phyloP scores from a whole-genome alignment of 192 early-diverging fungal genomes.

The Fimicolochytrium jonesii region DNA sequence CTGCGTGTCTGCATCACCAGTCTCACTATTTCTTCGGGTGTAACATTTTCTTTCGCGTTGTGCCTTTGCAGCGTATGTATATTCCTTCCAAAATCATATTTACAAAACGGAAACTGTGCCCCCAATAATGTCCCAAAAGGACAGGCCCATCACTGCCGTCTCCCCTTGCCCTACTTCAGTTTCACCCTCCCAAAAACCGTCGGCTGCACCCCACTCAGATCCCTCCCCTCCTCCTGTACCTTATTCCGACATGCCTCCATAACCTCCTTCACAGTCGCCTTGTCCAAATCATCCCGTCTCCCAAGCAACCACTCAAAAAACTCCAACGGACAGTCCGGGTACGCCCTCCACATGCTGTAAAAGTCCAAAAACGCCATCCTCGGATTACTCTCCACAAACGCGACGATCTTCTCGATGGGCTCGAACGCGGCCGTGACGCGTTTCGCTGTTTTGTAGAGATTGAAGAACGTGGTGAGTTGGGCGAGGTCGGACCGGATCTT shows the following conservation, averaged over 20 bases:
- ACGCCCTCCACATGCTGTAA: slow-evolving; percentile 82
- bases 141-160: too few species aligned
- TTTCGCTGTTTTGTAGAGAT: slow-evolving; percentile 60
- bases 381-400: slow-evolving; percentile 75
- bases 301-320: slow-evolving; percentile 88
- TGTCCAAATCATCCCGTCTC: slow-evolving; percentile 90
- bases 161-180: slow-evolving; percentile 22
- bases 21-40: too few species aligned
- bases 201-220: slow-evolving; percentile 3
- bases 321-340: slow-evolving; percentile 84
- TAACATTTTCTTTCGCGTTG: too few species aligned
- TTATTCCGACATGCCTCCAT: slow-evolving; percentile 77
- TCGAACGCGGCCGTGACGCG: slow-evolving; percentile 79
- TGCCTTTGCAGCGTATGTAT: too few species aligned
- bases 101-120: too few species aligned
- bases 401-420: slow-evolving; percentile 75
- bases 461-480: slow-evolving; percentile 72
- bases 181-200: slow-evolving; percentile 33
- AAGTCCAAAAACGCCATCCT: slow-evolving; percentile 87
- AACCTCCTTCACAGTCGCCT: slow-evolving; percentile 75
- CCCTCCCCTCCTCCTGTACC: slow-evolving; percentile 47
- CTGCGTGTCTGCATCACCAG: too few species aligned
- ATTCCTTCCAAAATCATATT: too few species aligned
- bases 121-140: too few species aligned
- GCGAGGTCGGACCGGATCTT: slow-evolving; percentile 74